Base-by-base conservation (phyloP, 805 yeast genomes). In the Torulaspora gathmanii region DNA sequence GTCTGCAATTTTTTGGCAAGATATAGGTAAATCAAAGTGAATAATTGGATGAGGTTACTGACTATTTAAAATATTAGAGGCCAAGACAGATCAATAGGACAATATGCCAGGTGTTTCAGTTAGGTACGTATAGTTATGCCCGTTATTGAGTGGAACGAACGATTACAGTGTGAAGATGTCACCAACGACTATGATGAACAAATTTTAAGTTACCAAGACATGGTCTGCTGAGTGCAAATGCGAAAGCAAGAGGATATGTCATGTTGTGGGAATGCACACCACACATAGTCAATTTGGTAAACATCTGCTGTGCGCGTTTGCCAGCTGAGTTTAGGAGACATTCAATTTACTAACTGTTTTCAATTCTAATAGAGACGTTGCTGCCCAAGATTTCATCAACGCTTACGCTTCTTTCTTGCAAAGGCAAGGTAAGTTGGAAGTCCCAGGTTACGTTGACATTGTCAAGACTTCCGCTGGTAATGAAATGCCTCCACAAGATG, bases 391-490 rank as follows among this genome's bases (percentile, higher is more conserved):
- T 63, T 93, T 93, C 81, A 91, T 93, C 78, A 89, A 88, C 82
- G 96, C 98, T 78, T 93, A 93, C 83, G 98, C 99, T 70, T 86
- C 86, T 73, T 93, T 93, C 87, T 86, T 93, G 78, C 98, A 93
- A 82, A 89, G 98, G 79, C 99, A 95, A 82, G 99, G 98, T 83
- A 90, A 89, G 78, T 84, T 93, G 72, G 98, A 91, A 75, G 93
- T 93, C 69, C 99, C 99, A 80, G 96, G 96, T 75, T 93, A 90
- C 86, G 98, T 93, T 74, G 99, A 93, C 81, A 77, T 91, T 67
- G 99, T 93, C 79, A 93, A 93, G 89, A 93, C 99, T 74, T 86
- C 96, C 60, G 84, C 95, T 63, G 95, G 96, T 79, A 90, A 91
- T 72, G 99, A 93, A 74, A 86, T 93, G 74, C 99, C 99, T 74